These are phyloP conservation scores for Cladobotryum protrusum DNA, from an alignment of 2,329 filamentous ascomycete genomes.

Conservation along the genomic window DNA sequence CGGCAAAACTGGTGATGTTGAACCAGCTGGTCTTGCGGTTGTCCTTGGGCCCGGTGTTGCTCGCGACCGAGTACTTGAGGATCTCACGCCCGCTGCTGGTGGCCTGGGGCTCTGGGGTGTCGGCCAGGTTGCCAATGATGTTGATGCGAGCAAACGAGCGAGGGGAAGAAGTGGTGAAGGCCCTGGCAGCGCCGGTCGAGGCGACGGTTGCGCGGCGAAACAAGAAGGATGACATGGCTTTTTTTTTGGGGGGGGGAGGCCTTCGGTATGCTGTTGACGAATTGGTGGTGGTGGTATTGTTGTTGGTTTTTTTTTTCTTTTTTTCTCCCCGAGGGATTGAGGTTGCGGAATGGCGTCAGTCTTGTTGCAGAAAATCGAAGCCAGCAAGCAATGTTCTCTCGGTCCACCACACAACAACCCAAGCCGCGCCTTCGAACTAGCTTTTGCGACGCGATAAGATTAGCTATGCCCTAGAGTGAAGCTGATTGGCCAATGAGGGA, in stretches of 20 bases:
- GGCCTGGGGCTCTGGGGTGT: slow-evolving; percentile 66
- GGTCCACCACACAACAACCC: no score
- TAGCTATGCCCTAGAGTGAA: neutral
- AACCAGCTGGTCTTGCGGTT: slow-evolving; percentile 83
- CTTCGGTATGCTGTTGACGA: slow-evolving; percentile 7
- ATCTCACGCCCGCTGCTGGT: slow-evolving; percentile 68
- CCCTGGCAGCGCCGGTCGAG: slow-evolving; percentile 49
- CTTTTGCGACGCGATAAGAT: slow-evolving; percentile 1
- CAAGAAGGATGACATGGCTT: slow-evolving; percentile 42
- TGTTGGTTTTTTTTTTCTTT: neutral
- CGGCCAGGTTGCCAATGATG: slow-evolving; percentile 78
- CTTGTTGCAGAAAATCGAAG: no score
- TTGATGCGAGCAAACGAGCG: slow-evolving; percentile 71
- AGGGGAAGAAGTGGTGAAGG: slow-evolving; percentile 68
- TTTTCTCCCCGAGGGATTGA: neutral
- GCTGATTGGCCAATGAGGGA: neutral
- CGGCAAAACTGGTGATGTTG: slow-evolving; percentile 66
- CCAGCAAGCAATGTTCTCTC: no score
- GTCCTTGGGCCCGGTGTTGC: slow-evolving; percentile 58
- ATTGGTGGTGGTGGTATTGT: slow-evolving; percentile 5
- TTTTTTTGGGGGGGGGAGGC: slow-evolving; percentile 1
- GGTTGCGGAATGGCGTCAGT: no score
- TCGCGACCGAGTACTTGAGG: slow-evolving; percentile 71
- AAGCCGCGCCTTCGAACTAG: neutral
- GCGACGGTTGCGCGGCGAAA: slow-evolving; percentile 46